Base-by-base conservation (phyloP, 176 grass and related monocot species). In the Raddia guianensis region DNA sequence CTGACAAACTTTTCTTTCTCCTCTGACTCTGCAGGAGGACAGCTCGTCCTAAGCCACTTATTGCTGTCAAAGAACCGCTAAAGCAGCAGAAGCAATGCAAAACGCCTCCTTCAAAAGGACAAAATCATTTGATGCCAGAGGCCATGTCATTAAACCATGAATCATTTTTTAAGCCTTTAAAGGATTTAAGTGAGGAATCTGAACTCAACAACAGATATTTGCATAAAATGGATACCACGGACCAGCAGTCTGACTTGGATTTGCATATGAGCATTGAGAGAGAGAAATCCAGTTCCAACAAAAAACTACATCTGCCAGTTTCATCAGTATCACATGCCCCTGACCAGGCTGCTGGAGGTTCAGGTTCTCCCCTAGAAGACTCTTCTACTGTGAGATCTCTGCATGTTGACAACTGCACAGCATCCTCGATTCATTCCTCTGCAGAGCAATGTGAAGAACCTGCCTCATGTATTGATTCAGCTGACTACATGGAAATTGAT, bases 41-140 rank as follows among this genome's bases (percentile, higher is more conserved):
- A 65, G 86, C 83, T 76, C 90, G 90, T 50, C 78, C 77, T 21
- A 77, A 37, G 61, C 82, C 89, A 85, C 89, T 91, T 82, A 47
- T 61, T 81, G 43, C 73, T 77, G 85, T 87, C 48, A 82, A 87
- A 62, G 89, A 88, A 53, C 78, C 59, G 2, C 15, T 82, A 54
- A 85, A 85, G 73, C 60, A 88, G 40, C 72, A 82, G 42, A 66
- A 91, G 13, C 78, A 81, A 51, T 84, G 60, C 52, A 70, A 82
- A 62, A 10, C 74, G 14, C 59, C 58, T 10, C 66, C 18, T 84
- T 81, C 47, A 53, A 86, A 78, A 82, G 83, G 46, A 49, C 73
- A 73, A 46, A 78, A 53, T 58, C 60, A 82, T 78, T 42, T 70
- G 35, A 77, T 68, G 34, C 49, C 37, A 71, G 74, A 86, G 18